These are phyloP conservation scores for Myochromella boudieri DNA, from an alignment of 768 basidiomycete genomes.

Conservation along the genomic window DNA sequence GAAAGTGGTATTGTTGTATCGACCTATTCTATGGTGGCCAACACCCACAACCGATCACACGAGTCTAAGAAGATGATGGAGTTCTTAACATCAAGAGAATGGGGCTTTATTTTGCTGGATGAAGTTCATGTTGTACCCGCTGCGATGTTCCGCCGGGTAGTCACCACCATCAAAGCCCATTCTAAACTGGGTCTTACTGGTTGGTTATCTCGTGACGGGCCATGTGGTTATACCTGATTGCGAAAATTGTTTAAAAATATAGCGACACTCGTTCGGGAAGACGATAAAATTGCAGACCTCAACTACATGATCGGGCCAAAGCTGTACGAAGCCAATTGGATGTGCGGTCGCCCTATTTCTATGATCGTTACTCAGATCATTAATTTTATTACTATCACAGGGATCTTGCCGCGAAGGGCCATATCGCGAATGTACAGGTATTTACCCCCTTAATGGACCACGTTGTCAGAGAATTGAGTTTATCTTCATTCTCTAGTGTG, in stretches of 20 bases:
- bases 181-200: slow-evolving; percentile 97
- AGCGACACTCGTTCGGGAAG: slow-evolving; percentile 98
- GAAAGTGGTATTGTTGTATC: slow-evolving; percentile 98
- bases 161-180: slow-evolving; percentile 98
- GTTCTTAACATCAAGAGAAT: slow-evolving; percentile 95
- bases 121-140: slow-evolving; percentile 99
- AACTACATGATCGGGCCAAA: slow-evolving; percentile 99
- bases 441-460: slow-evolving; percentile 3
- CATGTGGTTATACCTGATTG: slow-evolving; percentile 1
- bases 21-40: slow-evolving; percentile 99
- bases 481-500: slow-evolving; percentile 61
- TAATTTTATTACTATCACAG: slow-evolving; percentile 26
- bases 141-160: slow-evolving; percentile 96
- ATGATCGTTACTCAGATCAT: slow-evolving; percentile 14
- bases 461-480: slow-evolving; percentile 3
- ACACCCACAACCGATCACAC: slow-evolving; percentile 97
- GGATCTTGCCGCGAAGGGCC: slow-evolving; percentile 97
- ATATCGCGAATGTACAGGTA: slow-evolving; percentile 99
- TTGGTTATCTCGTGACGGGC: slow-evolving; percentile 36
- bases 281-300: slow-evolving; percentile 97
- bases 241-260: no score
- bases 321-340: slow-evolving; percentile 99
- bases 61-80: slow-evolving; percentile 99
- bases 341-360: slow-evolving; percentile 43
- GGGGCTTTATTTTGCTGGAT: slow-evolving; percentile 97